These are phyloP conservation scores for Crithidia fasciculata DNA, from an alignment of 208 protist species.

Conservation along the genomic window DNA sequence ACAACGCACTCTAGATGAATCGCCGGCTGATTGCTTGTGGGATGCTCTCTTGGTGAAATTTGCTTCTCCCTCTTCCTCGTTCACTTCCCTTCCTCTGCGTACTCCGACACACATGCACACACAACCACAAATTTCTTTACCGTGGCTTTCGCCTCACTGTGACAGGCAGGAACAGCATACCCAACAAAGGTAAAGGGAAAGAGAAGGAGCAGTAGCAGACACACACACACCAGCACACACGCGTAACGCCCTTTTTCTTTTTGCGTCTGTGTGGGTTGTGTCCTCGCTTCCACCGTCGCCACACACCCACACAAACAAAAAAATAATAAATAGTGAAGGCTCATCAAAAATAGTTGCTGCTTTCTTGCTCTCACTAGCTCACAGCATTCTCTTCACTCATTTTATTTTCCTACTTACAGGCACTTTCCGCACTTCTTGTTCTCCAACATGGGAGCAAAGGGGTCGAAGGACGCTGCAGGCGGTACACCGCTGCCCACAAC, in stretches of 20 bases:
- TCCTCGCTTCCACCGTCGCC: too few species aligned
- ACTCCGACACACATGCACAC: slow-evolving; percentile 7
- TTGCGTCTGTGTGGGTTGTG: too few species aligned
- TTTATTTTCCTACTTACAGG: too few species aligned
- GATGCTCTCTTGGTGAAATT: too few species aligned
- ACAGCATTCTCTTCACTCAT: too few species aligned
- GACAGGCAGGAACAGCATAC: too few species aligned
- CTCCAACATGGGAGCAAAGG: slow-evolving; percentile 2
- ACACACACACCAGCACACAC: slow-evolving; percentile 5
- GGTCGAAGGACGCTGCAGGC: slow-evolving; percentile 9
- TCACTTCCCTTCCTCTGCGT: background rate
- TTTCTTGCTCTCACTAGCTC: background rate
- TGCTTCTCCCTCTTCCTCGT: background rate
- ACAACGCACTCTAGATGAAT: too few species aligned
- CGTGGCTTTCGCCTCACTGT: too few species aligned
- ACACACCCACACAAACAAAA: background rate
- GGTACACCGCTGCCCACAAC: background rate
- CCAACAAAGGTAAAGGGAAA: too few species aligned
- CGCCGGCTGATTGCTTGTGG: too few species aligned
- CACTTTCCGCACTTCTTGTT: too few species aligned
- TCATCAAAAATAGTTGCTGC: background rate
- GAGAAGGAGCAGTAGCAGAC: background rate
- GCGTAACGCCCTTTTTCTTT: too few species aligned
- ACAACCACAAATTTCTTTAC: background rate
- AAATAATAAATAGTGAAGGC: background rate